These are phyloP conservation scores for Pyrenochaeta sp. DNA, from an alignment of 2,329 filamentous ascomycete species.

Conservation along the genomic window DNA sequence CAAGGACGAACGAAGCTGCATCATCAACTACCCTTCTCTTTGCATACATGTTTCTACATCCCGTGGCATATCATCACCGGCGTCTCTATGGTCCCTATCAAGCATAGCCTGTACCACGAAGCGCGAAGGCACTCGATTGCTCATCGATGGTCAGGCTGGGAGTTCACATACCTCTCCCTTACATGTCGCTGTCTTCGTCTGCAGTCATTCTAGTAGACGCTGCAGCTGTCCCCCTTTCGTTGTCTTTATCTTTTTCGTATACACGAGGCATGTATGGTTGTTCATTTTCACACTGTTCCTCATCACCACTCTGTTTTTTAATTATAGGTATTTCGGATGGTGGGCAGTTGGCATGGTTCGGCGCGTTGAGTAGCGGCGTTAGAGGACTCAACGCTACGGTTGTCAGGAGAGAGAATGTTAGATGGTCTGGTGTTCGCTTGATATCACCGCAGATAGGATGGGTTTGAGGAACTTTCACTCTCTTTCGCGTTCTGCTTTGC, in stretches of 20 bases:
- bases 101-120: conserved; percentile 14
- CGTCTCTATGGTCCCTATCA: conserved; percentile 22
- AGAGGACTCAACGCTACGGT: conserved; percentile 3
- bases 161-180: conserved; percentile 1
- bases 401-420: conserved; percentile 4
- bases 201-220: not conserved
- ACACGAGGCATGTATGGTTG: conserved; percentile 1
- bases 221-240: not conserved
- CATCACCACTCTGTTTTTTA: conserved; percentile 6
- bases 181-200: conserved; percentile 3
- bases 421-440: conserved; percentile 7
- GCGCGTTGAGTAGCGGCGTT: conserved; percentile 8
- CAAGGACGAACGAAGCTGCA: conserved; percentile 40
- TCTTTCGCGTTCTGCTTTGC: conserved; percentile 2
- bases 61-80: conserved; percentile 25
- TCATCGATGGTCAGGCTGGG: conserved; percentile 5
- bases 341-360: not conserved
- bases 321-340: not conserved
- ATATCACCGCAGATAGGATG: conserved; percentile 3
- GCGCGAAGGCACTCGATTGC: conserved; percentile 8
- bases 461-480: conserved; percentile 3
- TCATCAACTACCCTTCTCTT: conserved; percentile 36
- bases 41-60: conserved; percentile 39
- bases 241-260: not conserved
- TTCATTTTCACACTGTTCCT: not conserved